Conservation (phyloP, 73 alveolate species). For the Breviolum minutum region DNA sequence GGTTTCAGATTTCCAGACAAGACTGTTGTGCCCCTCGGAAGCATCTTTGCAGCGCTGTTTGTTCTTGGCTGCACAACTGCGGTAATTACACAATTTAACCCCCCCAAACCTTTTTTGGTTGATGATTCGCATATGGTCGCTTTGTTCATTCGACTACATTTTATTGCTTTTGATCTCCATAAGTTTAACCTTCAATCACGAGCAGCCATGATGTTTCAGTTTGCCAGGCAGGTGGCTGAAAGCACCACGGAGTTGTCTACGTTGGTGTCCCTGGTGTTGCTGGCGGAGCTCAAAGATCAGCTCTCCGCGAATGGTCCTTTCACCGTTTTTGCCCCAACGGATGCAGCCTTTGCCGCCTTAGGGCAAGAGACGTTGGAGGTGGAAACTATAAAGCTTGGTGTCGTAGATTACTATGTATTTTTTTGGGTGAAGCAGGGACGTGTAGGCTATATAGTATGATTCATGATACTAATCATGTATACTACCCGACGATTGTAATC, state of each 20-base stretch:
- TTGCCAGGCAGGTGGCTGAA: slow-evolving; percentile 55
- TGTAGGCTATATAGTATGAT: not conserved
- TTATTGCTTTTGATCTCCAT: too few species aligned
- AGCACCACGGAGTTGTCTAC: slow-evolving; percentile 38
- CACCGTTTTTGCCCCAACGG: slow-evolving; percentile 57
- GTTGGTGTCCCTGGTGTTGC: slow-evolving; percentile 13
- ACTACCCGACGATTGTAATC: too few species aligned
- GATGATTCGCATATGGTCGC: not conserved
- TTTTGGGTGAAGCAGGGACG: not conserved
- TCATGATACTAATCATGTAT: too few species aligned
- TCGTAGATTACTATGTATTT: not conserved
- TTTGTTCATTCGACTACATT: too few species aligned
- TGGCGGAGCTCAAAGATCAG: slow-evolving; percentile 28
- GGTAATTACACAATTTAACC: too few species aligned
- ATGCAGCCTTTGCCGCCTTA: slow-evolving; percentile 32
- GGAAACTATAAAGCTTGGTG: not conserved
- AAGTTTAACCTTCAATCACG: too few species aligned
- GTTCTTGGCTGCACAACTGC: not conserved
- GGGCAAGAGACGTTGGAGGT: slow-evolving; percentile 9
- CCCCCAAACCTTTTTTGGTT: not conserved
- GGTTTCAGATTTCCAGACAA: slow-evolving; percentile 60
- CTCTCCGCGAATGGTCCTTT: slow-evolving; percentile 5
- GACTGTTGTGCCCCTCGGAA: slow-evolving; percentile 23
- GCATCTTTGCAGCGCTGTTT: not conserved
- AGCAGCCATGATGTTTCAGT: not conserved